A percentile compares a stretch with the other conserved stretches of the same genome.
Evolutionary conservation across 495 filamentous ascomycete genomes (phyloP).

Genomic region (Penicillium antarcticum): DNA sequence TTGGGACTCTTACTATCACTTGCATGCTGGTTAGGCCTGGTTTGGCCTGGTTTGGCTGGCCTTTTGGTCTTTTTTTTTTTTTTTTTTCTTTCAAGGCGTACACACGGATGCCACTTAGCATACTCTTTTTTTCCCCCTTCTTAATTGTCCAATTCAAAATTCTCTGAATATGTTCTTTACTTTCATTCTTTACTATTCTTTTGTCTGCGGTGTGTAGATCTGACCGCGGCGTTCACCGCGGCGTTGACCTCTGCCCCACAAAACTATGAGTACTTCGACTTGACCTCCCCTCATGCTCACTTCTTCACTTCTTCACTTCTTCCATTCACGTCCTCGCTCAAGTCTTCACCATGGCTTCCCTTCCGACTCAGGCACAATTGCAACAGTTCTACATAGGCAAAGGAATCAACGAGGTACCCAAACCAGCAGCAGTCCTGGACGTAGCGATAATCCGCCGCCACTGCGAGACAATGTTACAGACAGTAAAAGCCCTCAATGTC

Average conservation of each 20-base stretch:
- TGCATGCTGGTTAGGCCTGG: constrained; percentile 1
- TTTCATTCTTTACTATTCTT: not conserved
- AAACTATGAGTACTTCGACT: not conserved
- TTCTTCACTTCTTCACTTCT: not conserved
- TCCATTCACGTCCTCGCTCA: not conserved
- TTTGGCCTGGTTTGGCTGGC: not conserved
- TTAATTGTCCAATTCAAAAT: not conserved
- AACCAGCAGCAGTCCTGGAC: constrained; percentile 70
- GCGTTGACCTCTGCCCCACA: constrained; percentile 8
- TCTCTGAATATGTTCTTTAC: not conserved
- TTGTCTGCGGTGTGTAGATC: too few relatives aligned
- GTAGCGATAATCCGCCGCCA: constrained; percentile 62
- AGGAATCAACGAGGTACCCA: constrained; percentile 55
- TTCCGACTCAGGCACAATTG: constrained; percentile 26
- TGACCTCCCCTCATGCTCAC: not conserved
- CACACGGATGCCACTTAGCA: not conserved
- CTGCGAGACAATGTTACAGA: constrained; percentile 70
- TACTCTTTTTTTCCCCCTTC: not conserved
- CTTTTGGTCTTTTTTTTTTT: not conserved
- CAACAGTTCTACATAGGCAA: constrained; percentile 57
- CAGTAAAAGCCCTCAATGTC: constrained; percentile 54
- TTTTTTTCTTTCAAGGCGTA: constrained; percentile 1
- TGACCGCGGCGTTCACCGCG: not conserved
- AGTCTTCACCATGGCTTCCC: constrained; percentile 3
- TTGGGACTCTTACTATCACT: constrained; percentile 2